Conservation (phyloP, 1,139 yeast genomes). For the Waltiozyma sp. region DNA sequence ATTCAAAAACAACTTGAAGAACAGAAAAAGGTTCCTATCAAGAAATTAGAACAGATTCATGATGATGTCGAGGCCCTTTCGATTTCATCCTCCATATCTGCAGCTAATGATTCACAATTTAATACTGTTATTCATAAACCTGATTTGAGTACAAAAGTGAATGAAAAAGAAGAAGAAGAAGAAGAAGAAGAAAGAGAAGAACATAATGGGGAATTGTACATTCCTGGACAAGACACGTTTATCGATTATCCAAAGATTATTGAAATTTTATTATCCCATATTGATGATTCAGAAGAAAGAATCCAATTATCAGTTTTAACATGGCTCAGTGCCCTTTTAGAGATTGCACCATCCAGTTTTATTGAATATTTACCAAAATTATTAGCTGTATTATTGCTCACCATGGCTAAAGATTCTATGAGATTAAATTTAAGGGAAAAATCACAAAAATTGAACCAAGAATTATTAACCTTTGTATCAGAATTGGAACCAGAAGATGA, state of each 20-base stretch:
- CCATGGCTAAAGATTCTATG: constrained; percentile 38
- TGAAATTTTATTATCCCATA: constrained; percentile 66
- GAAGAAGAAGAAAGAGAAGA: not conserved
- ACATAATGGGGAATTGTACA: constrained; percentile 45
- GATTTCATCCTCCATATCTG: not conserved
- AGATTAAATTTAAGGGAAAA: constrained; percentile 35
- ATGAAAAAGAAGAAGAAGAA: not conserved
- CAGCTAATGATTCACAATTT: not conserved
- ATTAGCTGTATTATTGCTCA: constrained; percentile 43
- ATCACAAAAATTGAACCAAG: constrained; percentile 43
- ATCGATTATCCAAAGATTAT: constrained; percentile 75
- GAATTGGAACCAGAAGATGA: constrained; percentile 23
- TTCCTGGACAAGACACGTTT: constrained; percentile 80
- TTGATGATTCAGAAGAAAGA: constrained; percentile 59
- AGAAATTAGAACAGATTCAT: constrained; percentile 1
- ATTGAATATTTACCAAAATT: constrained; percentile 53
- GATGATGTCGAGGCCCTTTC: not conserved
- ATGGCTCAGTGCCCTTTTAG: constrained; percentile 73
- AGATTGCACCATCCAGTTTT: constrained; percentile 68
- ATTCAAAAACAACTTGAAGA: constrained; percentile 34
- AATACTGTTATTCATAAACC: not conserved
- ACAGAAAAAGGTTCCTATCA: constrained; percentile 4
- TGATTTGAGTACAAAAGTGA: constrained; percentile 2
- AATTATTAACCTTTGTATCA: constrained; percentile 34
- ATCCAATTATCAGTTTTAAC: constrained; percentile 70